phyloP scores from a whole-genome alignment of 768 basidiomycete genomes.

The Termitomyces sp. region DNA sequence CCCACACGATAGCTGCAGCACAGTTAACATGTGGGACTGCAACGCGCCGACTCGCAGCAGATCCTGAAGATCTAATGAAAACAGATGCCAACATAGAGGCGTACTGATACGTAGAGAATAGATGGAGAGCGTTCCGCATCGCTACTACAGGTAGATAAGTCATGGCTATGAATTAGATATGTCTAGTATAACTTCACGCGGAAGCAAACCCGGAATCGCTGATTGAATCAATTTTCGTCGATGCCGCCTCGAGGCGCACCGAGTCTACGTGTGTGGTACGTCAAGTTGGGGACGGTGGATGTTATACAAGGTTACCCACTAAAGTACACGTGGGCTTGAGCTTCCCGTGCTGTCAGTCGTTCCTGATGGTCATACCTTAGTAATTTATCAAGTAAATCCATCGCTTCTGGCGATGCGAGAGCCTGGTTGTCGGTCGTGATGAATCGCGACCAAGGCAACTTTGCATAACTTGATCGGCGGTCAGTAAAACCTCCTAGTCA shows the following conservation, averaged over 20 bases:
- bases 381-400: constrained; percentile 63
- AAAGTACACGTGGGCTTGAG: constrained; percentile 63
- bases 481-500: neutral
- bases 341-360: constrained; percentile 61
- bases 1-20: neutral
- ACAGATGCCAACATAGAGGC: constrained; percentile 7
- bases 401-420: constrained; percentile 53
- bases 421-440: constrained; percentile 52
- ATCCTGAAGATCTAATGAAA: constrained; percentile 14
- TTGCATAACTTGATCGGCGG: constrained; percentile 38
- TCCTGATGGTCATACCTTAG: constrained; percentile 67
- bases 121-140: constrained; percentile 10
- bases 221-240: constrained; percentile 37
- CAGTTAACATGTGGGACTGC: constrained; percentile 15
- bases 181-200: constrained; percentile 13
- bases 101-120: constrained; percentile 6
- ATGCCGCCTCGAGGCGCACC: constrained; percentile 41
- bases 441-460: constrained; percentile 62
- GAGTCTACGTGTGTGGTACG: constrained; percentile 27
- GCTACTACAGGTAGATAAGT: constrained; percentile 6
- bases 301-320: constrained; percentile 27
- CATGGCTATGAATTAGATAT: neutral
- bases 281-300: constrained; percentile 5
- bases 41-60: neutral
- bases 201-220: constrained; percentile 47